Evolutionary conservation across 805 yeast species (phyloP).

Genomic region (Cyberlindnera xylosilytica): DNA sequence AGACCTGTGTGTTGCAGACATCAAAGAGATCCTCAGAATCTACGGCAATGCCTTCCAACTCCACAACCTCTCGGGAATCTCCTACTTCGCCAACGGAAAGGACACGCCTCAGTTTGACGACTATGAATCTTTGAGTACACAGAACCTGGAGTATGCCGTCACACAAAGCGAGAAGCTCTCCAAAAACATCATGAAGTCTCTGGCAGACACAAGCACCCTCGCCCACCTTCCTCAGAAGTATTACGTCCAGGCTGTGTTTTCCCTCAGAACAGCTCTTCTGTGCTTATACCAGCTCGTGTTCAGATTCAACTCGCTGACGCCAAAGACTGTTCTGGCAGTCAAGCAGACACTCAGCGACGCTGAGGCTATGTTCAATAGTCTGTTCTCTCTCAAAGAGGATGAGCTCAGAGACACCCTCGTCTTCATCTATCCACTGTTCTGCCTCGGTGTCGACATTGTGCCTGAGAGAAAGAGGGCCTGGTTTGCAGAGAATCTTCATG

Average conservation of each 20-base stretch:
- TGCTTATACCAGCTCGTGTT: slow-evolving; percentile 15
- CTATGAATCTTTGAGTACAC: slow-evolving; percentile 5
- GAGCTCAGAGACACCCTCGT: slow-evolving; percentile 1
- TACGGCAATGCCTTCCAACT: slow-evolving; percentile 16
- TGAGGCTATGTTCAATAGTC: slow-evolving; percentile 1
- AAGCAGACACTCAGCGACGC: slow-evolving; percentile 7
- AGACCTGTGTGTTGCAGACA: slow-evolving; percentile 11
- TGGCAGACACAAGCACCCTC: neutral
- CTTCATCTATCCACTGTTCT: slow-evolving; percentile 7
- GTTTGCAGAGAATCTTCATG: slow-evolving; percentile 5
- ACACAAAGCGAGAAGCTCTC: slow-evolving; percentile 6
- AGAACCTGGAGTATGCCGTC: slow-evolving; percentile 12
- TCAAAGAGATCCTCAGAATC: slow-evolving; percentile 10
- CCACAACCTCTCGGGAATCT: slow-evolving; percentile 12
- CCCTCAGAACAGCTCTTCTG: slow-evolving; percentile 6
- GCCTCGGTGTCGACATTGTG: slow-evolving; percentile 12
- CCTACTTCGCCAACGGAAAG: slow-evolving; percentile 13
- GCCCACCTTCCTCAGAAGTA: slow-evolving; percentile 5
- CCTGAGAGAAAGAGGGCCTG: slow-evolving; percentile 4
- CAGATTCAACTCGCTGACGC: slow-evolving; percentile 14
- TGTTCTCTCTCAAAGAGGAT: neutral
- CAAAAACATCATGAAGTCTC: neutral
- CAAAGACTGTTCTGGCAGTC: slow-evolving; percentile 15
- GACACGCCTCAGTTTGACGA: slow-evolving; percentile 8
- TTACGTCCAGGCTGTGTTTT: slow-evolving; percentile 8